phyloP scores from a whole-genome alignment of 2,329 filamentous ascomycete species.

The Diaporthe longicolla region DNA sequence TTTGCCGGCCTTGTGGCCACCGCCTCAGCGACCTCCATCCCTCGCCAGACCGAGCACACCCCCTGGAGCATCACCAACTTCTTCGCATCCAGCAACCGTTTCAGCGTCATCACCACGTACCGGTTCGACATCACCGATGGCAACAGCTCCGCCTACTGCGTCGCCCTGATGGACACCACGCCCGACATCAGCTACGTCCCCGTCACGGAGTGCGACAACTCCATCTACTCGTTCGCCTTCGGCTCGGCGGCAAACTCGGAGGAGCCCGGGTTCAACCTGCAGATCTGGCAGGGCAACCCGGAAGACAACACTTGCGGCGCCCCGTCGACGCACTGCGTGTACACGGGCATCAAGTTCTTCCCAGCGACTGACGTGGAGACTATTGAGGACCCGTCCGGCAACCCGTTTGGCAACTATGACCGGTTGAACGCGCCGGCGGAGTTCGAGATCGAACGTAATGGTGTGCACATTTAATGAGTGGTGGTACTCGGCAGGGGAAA shows the following conservation, averaged over 20 bases:
- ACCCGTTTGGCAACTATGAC: constrained; percentile 12
- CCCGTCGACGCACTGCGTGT: background rate
- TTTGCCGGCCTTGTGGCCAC: background rate
- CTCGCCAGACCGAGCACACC: background rate
- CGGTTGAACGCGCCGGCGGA: background rate
- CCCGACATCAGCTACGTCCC: background rate
- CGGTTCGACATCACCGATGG: constrained; percentile 20
- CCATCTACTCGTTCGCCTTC: constrained; percentile 13
- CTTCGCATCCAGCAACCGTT: constrained; percentile 5
- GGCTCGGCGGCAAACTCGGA: background rate
- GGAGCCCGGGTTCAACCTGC: constrained; percentile 11
- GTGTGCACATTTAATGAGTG: background rate
- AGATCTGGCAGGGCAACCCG: constrained; percentile 16
- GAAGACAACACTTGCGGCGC: background rate
- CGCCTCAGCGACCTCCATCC: constrained; percentile 13
- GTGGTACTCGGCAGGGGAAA: background rate
- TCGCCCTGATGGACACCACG: background rate
- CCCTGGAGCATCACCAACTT: constrained; percentile 19
- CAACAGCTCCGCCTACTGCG: constrained; percentile 10
- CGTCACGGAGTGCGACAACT: background rate
- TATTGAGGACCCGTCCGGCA: constrained; percentile 1
- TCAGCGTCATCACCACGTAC: constrained; percentile 19
- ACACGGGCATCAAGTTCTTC: constrained; percentile 10
- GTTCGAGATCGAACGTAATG: background rate
- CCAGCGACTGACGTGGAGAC: constrained; percentile 23